These are phyloP conservation scores for Termitomyces sp. DNA, from an alignment of 768 basidiomycete genomes.

Conservation along the genomic window DNA sequence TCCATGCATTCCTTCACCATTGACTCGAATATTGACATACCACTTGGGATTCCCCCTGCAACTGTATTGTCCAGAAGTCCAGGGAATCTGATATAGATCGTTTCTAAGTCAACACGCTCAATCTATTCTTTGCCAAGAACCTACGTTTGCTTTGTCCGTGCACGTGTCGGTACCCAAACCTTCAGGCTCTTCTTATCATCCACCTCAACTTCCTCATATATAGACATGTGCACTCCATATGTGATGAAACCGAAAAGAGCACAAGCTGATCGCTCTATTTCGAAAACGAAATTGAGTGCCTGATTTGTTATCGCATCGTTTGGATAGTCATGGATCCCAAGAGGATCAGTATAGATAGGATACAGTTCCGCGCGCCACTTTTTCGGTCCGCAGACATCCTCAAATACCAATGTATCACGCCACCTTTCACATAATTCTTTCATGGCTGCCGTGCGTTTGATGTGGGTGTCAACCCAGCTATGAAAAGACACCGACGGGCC, in stretches of 20 bases:
- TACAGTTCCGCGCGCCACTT: conserved; percentile 91
- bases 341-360: conserved; percentile 68
- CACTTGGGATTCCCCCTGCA: conserved; percentile 88
- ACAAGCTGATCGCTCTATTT: conserved; percentile 88
- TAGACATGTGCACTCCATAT: conserved; percentile 89
- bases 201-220: conserved; percentile 46
- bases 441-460: conserved; percentile 59
- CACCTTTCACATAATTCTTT: conserved; percentile 70
- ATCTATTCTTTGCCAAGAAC: conserved; percentile 21
- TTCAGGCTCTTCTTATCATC: conserved; percentile 40
- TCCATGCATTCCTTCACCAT: conserved; percentile 92
- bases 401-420: conserved; percentile 63
- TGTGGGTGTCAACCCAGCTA: conserved; percentile 47
- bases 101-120: neutral
- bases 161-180: conserved; percentile 87
- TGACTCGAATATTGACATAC: conserved; percentile 66
- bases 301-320: conserved; percentile 28
- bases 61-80: conserved; percentile 87
- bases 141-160: conserved; percentile 86
- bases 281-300: conserved; percentile 68
- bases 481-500: conserved; percentile 50
- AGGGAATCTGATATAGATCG: conserved; percentile 33
- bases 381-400: conserved; percentile 62
- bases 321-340: conserved; percentile 53
- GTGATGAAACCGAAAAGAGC: conserved; percentile 88